Evolutionary conservation across 345 rosid species (phyloP), one percentile per base, ranked within the genome.

Genomic region (Rhodamnia argentea): DNA sequence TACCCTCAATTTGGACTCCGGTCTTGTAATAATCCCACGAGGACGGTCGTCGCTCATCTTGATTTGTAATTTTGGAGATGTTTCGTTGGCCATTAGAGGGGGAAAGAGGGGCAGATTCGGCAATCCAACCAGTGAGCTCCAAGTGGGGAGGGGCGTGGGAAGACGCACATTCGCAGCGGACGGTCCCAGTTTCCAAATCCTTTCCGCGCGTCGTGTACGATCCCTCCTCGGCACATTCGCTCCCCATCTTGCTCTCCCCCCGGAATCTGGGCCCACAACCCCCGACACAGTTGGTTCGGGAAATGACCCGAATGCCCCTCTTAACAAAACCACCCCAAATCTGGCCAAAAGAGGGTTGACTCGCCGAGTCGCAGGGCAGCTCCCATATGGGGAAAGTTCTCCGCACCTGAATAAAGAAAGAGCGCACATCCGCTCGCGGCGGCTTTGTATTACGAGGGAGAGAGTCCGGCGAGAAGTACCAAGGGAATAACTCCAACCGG

Each of bases 221-320:
- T 74, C 86, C 86, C 88, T 57, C 62, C 81, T 86, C 84, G 92
- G 90, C 89, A 82, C 87, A 82, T 90, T 29, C 89, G 26, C 89
- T 83, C 87, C 89, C 87, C 81, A 87, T 83, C 86, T 87, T 87
- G 83, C 90, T 29, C 75, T 29, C 86, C 84, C 81, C 85, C 40
- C 83, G n/a, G 93, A 89, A 89, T 89, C 89, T 59, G 84, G 87
- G 85, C 85, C 87, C 89, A 85, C 26, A 15, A 15, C 82, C 23
- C 10, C n/a, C 53, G 7, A 24, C 23, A 24, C 9, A 47, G 78
- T 44, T 32, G 83, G 32, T 20, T 74, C 37, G 0, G 37, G 78
- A 85, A 74, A 59, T 75, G 83, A 86, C 87, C 82, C 37, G 83
- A 84, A 62, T 27, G 70, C 74, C 87, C 83, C 56, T 44, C 47